Conservation (phyloP, 2,329 filamentous ascomycete species). For the Mollisia scopiformis region DNA sequence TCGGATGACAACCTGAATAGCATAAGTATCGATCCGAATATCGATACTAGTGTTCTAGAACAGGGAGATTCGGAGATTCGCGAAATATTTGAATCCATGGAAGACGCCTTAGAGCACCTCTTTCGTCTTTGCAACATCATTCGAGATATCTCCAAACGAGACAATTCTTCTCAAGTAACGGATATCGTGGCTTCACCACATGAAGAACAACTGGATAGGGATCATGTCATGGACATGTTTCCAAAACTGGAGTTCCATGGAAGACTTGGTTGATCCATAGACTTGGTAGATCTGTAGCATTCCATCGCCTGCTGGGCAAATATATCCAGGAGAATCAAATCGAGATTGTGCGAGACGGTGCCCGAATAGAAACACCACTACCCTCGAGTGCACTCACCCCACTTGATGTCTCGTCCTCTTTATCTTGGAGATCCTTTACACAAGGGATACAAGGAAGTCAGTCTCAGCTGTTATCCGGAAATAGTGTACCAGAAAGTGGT, state of each 20-base stretch:
- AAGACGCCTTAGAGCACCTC: constrained; percentile 13
- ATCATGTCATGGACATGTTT: constrained; percentile 19
- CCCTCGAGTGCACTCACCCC: too few relatives aligned
- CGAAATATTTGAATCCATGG: constrained; percentile 19
- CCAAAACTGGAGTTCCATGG: background rate
- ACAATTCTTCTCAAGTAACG: constrained; percentile 18
- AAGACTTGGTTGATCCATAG: constrained; percentile 21
- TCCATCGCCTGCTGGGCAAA: constrained; percentile 31
- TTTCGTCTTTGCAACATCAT: constrained; percentile 22
- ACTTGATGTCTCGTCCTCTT: too few relatives aligned
- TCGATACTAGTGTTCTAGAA: background rate
- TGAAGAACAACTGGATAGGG: constrained; percentile 15
- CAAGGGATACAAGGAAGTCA: too few relatives aligned
- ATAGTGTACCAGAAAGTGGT: too few relatives aligned
- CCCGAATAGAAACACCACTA: too few relatives aligned
- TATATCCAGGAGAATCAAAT: constrained; percentile 32
- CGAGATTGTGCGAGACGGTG: constrained; percentile 11
- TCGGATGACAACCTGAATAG: background rate
- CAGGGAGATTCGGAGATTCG: constrained; percentile 17
- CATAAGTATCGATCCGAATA: too few relatives aligned
- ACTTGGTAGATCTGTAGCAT: constrained; percentile 32
- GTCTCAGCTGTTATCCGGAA: too few relatives aligned
- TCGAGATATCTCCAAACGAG: constrained; percentile 14
- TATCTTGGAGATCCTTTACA: too few relatives aligned
- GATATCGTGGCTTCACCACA: constrained; percentile 4